phyloP scores from a whole-genome alignment of 306 rosid species.

The Astragalus membranaceus region DNA sequence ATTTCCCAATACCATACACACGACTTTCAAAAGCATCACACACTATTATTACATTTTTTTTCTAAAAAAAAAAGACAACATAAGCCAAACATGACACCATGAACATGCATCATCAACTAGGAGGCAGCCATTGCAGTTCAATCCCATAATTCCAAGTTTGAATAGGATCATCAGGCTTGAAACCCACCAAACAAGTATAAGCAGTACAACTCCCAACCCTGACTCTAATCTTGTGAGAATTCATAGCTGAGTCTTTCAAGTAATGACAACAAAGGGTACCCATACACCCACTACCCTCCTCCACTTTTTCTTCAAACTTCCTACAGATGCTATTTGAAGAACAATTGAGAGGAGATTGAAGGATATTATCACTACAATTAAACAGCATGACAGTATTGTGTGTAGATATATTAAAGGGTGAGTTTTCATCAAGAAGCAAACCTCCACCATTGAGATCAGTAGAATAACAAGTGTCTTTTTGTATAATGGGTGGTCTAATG shows the following conservation, averaged over 20 bases:
- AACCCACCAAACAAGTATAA: slow-evolving; percentile 60
- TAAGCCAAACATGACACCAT: background rate
- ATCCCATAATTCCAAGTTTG: slow-evolving; percentile 75
- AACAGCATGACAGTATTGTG: slow-evolving; percentile 69
- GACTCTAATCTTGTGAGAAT: slow-evolving; percentile 52
- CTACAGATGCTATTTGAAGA: slow-evolving; percentile 60
- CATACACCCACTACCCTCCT: slow-evolving; percentile 46
- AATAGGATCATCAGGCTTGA: slow-evolving; percentile 35
- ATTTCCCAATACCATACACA: too few species aligned
- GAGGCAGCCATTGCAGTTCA: slow-evolving; percentile 73
- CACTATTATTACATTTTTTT: too few species aligned
- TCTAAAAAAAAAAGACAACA: background rate
- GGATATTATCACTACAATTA: slow-evolving; percentile 50
- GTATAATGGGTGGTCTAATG: slow-evolving; percentile 46
- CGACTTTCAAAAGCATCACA: too few species aligned
- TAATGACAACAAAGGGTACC: slow-evolving; percentile 66
- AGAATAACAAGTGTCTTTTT: slow-evolving; percentile 43
- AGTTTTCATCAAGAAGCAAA: slow-evolving; percentile 41
- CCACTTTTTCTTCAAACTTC: slow-evolving; percentile 44
- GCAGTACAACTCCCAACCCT: slow-evolving; percentile 75
- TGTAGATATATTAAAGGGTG: slow-evolving; percentile 67
- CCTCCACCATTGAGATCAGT: slow-evolving; percentile 58
- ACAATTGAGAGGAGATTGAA: slow-evolving; percentile 71
- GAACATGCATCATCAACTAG: slow-evolving; percentile 22
- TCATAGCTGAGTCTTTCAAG: slow-evolving; percentile 85